These are phyloP conservation scores for Backusella macrospora DNA, from an alignment of 192 early-diverging fungal genomes.

Conservation along the genomic window DNA sequence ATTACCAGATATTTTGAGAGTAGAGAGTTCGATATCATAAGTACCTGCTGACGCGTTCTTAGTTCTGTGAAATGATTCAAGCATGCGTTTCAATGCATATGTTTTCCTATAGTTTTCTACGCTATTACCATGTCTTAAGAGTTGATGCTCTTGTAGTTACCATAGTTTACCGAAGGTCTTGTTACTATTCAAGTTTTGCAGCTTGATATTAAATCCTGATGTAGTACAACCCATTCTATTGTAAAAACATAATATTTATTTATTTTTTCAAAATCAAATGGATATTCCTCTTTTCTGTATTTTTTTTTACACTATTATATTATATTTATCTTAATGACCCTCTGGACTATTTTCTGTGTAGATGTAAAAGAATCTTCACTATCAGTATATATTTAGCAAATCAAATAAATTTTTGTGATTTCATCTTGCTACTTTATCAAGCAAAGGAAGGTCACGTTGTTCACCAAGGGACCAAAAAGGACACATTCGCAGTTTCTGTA, in stretches of 20 bases:
- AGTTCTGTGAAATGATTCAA: not conserved
- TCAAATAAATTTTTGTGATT: not conserved
- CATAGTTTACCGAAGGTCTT: conserved; percentile 21
- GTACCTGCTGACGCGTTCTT: not conserved
- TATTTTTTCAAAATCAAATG: not conserved
- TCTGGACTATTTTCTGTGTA: not conserved
- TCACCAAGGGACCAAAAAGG: conserved; percentile 48
- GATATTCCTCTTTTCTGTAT: not conserved
- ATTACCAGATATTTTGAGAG: conserved; percentile 35
- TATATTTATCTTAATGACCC: not conserved
- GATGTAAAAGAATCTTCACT: conserved; percentile 37
- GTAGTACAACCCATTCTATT: conserved; percentile 24
- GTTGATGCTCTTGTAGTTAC: conserved; percentile 13
- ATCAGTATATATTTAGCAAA: not conserved
- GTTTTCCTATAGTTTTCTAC: conserved; percentile 3
- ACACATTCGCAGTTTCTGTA: conserved; percentile 35
- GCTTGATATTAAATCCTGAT: not conserved
- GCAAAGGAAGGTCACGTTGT: conserved; percentile 43
- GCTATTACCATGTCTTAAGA: conserved; percentile 26
- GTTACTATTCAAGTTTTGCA: not conserved
- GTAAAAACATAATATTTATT: conserved; percentile 6
- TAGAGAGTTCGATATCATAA: conserved; percentile 25
- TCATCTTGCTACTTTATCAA: conserved; percentile 33
- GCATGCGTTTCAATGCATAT: conserved; percentile 1
- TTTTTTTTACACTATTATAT: not conserved